Evolutionary conservation across 805 yeast genomes (phyloP), one percentile per base, ranked within the genome.

Genomic region (Candida stauntonica): DNA sequence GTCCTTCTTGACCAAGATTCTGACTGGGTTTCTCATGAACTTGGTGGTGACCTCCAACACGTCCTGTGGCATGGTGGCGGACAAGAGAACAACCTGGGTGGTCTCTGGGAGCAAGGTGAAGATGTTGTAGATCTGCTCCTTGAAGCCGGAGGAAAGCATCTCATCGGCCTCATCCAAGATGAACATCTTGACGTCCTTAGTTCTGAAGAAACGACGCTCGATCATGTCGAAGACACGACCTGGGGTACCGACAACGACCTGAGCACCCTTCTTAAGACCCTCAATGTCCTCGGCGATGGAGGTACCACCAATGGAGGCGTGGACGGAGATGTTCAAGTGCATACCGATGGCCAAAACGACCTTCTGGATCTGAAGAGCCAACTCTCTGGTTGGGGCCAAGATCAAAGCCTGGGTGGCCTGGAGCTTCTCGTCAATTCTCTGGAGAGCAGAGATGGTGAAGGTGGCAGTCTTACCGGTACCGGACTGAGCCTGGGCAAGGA

Each of bases 401-500:
- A 93, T 87, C 61, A 93, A 75, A 46, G 96, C 98, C 75, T 88
- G 97, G 49, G 94, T 80, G 46, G 81, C 75, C 63, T 79, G 75
- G 60, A 74, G 69, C 51, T 71, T 69, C 54, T 80, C 74, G 63
- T 89, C 96, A 45, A 88, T 75, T 66, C 75, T 75, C 66, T 78
- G 82, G 58, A 79, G 73, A 57, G 81, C 79, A 54, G 82, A 82
- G 51, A 91, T 87, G 56, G 97, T 78, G 75, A 91, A 91, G 41
- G 99, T 91, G 56, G 98, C 99, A 36, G 99, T 91, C 74, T 91
- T 91, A 70, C 99, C 99, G 41, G 99, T 91, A 71, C 99, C 99
- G 35, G 96, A 87, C 73, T 91, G 99, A 49, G 99, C 98, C 72
- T 91, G 99, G 50, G 98, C 99, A 54, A 91, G 79, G 43, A 88